Evolutionary conservation across 352 stramenopile genomes (phyloP), one percentile per base, ranked within the genome.

Genomic region (Globisporangium lucens): DNA sequence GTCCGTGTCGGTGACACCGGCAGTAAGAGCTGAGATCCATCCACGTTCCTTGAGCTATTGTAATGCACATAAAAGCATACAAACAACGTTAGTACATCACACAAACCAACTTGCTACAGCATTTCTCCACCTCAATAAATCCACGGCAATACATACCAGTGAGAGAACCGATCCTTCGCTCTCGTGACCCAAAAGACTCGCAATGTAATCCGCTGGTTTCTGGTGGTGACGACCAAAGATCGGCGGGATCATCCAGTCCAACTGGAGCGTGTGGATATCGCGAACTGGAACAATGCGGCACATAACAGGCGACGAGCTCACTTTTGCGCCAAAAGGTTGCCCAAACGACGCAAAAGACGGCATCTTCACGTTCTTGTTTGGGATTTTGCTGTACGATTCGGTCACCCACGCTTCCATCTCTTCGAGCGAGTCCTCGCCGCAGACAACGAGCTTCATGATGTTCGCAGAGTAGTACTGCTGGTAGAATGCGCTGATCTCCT

Each of bases 401-500:
- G 70, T 73, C 12, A 91, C 87, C 79, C 79, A 90, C 17, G 77
- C 43, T 60, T 93, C 82, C 24, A 96, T 67, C 24, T 86, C 80
- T 35, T 94, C 86, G 41, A 95, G 73, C 15, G 71, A 58, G 57
- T 95, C 84, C 61, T 94, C 73, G 17, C 89, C 86, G 27, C 83
- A 89, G 22, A 96, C 85, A 1, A 93, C 86, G 41, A 94, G 75
- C 63, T 90, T 90, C 89, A 96, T 95, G 69, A 93, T 85, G 58
- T 89, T 91, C 55, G 85, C 82, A 24, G 83, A 91, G 69, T 94
- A 96, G 65, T 82, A 87, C 24, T 68, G 67, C 8, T 90, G 56
- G 59, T 96, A 90, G 60, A 94, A 95, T 10, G 70, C 53, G 4
- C 83, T 43, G 35, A 96, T 86, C 29, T 81, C 70, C 22, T 85